A percentile compares a stretch with the other conserved stretches of the same genome.
Evolutionary conservation across 192 early-diverging fungal species (phyloP).

Genomic region (Coemansia sp.): DNA sequence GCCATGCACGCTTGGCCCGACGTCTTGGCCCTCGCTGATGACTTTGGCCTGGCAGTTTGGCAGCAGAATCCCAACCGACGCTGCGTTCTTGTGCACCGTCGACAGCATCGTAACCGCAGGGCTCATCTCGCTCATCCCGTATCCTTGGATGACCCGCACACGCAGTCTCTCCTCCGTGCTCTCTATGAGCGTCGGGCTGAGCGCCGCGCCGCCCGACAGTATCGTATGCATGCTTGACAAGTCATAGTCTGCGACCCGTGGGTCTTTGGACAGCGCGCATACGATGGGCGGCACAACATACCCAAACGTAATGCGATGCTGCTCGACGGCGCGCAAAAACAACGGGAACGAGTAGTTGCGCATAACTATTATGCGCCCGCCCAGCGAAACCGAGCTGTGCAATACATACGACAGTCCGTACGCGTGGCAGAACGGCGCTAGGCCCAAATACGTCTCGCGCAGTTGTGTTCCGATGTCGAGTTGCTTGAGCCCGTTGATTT

Average conservation of each 20-base stretch:
- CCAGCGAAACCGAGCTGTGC: slow-evolving; percentile 40
- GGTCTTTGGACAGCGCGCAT: slow-evolving; percentile 73
- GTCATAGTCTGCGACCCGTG: slow-evolving; percentile 69
- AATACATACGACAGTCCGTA: slow-evolving; percentile 63
- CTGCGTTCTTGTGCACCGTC: slow-evolving; percentile 30
- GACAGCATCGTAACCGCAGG: slow-evolving; percentile 49
- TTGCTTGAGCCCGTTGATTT: slow-evolving; percentile 45
- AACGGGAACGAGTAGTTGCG: slow-evolving; percentile 64
- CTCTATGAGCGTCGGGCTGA: slow-evolving; percentile 62
- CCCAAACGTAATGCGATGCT: slow-evolving; percentile 63
- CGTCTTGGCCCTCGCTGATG: slow-evolving; percentile 64
- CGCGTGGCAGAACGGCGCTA: slow-evolving; percentile 71
- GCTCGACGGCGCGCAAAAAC: slow-evolving; percentile 64
- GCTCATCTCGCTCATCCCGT: slow-evolving; percentile 68
- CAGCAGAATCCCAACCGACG: slow-evolving; percentile 68
- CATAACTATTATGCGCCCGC: slow-evolving; percentile 64
- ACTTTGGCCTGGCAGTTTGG: slow-evolving; percentile 73
- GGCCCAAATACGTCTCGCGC: slow-evolving; percentile 23
- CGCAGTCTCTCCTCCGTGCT: slow-evolving; percentile 51
- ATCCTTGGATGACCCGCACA: slow-evolving; percentile 55
- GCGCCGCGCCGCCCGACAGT: slow-evolving; percentile 76
- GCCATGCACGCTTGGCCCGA: slow-evolving; percentile 58
- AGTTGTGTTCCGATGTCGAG: no score
- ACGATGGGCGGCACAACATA: slow-evolving; percentile 66
- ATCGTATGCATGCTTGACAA: slow-evolving; percentile 65